These are phyloP conservation scores for Juglanconis oblonga DNA, from an alignment of 2,329 filamentous ascomycete species.

Conservation along the genomic window DNA sequence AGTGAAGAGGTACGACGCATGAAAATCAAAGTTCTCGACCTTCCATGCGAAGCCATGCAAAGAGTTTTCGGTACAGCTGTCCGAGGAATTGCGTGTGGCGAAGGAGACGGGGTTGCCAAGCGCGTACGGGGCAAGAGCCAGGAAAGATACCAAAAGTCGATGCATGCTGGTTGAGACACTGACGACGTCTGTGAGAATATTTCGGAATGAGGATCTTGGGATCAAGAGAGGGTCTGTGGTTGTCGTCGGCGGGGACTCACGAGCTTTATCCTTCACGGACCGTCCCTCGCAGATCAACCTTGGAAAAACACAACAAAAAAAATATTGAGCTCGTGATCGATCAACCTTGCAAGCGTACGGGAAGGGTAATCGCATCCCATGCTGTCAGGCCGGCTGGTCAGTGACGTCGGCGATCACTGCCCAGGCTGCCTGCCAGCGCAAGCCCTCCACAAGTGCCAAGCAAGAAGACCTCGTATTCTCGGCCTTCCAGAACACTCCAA, in stretches of 20 bases:
- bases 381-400: too few species aligned
- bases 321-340: too few species aligned
- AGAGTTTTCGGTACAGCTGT: constrained; percentile 32
- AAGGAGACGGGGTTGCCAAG: constrained; percentile 21
- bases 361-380: too few species aligned
- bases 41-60: constrained; percentile 37
- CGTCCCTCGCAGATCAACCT: too few species aligned
- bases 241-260: too few species aligned
- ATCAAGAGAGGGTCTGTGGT: not conserved
- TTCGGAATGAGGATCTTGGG: not conserved
- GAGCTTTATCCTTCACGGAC: too few species aligned
- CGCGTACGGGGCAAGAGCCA: not conserved
- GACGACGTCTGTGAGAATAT: not conserved
- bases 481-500: not conserved
- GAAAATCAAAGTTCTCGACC: constrained; percentile 44
- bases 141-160: not conserved
- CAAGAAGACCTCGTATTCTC: constrained; percentile 11
- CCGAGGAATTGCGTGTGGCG: constrained; percentile 17
- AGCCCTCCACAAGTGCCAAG: constrained; percentile 5
- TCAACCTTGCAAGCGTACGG: too few species aligned
- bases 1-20: constrained; percentile 46
- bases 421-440: too few species aligned
- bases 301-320: too few species aligned
- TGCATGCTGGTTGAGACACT: not conserved
- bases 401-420: constrained; percentile 5